Conservation (phyloP, 108 stramenopile genomes). For the Cyclotella choctawhatcheeana region DNA sequence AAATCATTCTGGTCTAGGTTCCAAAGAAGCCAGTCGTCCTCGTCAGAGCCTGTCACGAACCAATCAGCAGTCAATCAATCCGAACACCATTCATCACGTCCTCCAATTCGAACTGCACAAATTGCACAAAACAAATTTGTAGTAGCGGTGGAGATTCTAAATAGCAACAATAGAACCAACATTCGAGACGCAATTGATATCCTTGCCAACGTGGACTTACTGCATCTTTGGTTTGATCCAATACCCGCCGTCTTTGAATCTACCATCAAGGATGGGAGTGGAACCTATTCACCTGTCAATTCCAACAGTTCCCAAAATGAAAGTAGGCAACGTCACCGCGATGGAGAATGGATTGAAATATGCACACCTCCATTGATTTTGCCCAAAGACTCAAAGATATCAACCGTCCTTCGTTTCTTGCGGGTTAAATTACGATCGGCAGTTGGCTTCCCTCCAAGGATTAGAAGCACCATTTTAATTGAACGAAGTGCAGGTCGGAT, state of each 20-base stretch:
- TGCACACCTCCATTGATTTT: conserved; percentile 56
- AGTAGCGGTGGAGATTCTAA: conserved; percentile 35
- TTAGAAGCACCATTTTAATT: conserved; percentile 71
- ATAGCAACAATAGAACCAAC: background rate
- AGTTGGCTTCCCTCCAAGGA: conserved; percentile 46
- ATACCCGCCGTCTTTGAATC: conserved; percentile 66
- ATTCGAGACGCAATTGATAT: conserved; percentile 54
- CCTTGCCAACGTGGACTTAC: conserved; percentile 61
- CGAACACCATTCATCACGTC: background rate
- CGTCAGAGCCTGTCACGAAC: background rate
- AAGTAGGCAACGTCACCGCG: conserved; percentile 9
- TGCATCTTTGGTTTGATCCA: conserved; percentile 77
- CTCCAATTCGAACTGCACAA: conserved; percentile 30
- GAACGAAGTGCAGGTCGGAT: conserved; percentile 68
- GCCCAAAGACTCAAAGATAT: conserved; percentile 46
- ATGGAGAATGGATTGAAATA: conserved; percentile 84
- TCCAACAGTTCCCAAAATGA: background rate
- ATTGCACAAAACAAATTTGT: conserved; percentile 38
- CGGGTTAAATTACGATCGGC: conserved; percentile 34
- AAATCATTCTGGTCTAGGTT: background rate
- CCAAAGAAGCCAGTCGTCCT: conserved; percentile 8
- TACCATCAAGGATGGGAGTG: conserved; percentile 54
- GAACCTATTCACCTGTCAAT: conserved; percentile 5
- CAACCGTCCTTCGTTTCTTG: conserved; percentile 20
- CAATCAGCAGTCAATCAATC: background rate